A percentile compares a stretch with the other conserved stretches of the same genome.
phyloP scores from a whole-genome alignment of 257 asterid species.

The Striga asiatica region DNA sequence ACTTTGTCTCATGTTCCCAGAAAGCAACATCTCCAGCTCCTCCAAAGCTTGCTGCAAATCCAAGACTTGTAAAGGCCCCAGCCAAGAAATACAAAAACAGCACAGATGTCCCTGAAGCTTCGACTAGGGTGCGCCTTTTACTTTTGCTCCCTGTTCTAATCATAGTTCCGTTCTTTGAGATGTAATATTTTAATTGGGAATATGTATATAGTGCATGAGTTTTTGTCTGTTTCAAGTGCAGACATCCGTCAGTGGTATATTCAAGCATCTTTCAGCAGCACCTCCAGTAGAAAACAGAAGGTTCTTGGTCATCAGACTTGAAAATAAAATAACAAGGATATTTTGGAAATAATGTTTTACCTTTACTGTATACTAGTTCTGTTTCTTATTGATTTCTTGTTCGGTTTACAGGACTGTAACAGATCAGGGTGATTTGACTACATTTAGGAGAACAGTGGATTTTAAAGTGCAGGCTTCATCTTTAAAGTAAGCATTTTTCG shows the following conservation, averaged over 20 bases:
- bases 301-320: slow-evolving; percentile 22
- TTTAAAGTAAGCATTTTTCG: slow-evolving; percentile 28
- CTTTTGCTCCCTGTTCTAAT: slow-evolving; percentile 7
- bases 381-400: background rate
- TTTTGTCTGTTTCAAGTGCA: slow-evolving; percentile 18
- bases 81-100: slow-evolving; percentile 37
- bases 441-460: slow-evolving; percentile 22
- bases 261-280: slow-evolving; percentile 23
- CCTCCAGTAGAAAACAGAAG: slow-evolving; percentile 34
- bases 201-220: background rate
- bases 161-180: background rate
- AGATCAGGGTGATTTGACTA: slow-evolving; percentile 20
- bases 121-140: slow-evolving; percentile 30
- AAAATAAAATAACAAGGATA: background rate
- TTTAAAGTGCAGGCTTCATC: slow-evolving; percentile 22
- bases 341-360: background rate
- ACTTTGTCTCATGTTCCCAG: slow-evolving; percentile 24
- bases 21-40: slow-evolving; percentile 31
- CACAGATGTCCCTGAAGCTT: slow-evolving; percentile 26
- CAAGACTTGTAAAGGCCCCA: slow-evolving; percentile 29
- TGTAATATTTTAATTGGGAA: background rate
- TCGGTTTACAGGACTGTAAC: slow-evolving; percentile 34
- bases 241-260: slow-evolving; percentile 32
- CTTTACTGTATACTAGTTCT: background rate
- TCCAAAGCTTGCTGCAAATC: slow-evolving; percentile 27